Evolutionary conservation across 805 yeast species (phyloP), one percentile per base, ranked within the genome.

Genomic region (Cyberlindnera mississippiensis): DNA sequence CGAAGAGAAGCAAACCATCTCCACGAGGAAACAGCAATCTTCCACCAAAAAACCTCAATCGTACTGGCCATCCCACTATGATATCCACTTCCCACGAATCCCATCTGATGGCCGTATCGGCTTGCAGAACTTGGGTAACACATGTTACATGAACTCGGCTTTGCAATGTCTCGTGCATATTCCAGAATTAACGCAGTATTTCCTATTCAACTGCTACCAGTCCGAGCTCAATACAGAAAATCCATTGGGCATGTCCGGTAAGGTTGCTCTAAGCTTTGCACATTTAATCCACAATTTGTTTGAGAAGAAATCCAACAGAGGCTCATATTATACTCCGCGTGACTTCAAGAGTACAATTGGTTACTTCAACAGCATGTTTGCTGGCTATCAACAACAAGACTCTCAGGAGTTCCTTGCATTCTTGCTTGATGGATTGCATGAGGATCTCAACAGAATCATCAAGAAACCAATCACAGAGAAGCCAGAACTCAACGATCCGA

Each of bases 111-210:
- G 96, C 50, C 57, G 69, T 35, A 61, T 71, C 44, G 82, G 97
- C 46, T 50, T 82, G 56, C 66, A 72, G 39, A 90, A 87, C 56
- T 66, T 89, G 46, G 97, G 97, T 3, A 90, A 90, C 59, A 82
- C 95, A 0, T 90, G 97, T 61, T 90, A 88, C 61, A 89, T 90
- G 97, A 89, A 88, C 61, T 85, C 95, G 9, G 96, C 96, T 0
- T 64, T 91, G 34, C 98, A 93, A 57, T 91, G 97, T 56, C 65
- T 91, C 32, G 74, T 78, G 0, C 98, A 91, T 57, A 73, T 90
- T 11, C 95, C 96, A 1, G 96, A 88, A 60, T 62, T 93, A 19
- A 76, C 82, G 9, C 72, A 78, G 32, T 91, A 88, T 58, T 93
- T 91, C 54, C 63, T 82, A 28, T 76, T 73, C 54, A 75, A 76